These are phyloP conservation scores for Tricholoma saponaceum DNA, from an alignment of 768 basidiomycete genomes.

Conservation along the genomic window DNA sequence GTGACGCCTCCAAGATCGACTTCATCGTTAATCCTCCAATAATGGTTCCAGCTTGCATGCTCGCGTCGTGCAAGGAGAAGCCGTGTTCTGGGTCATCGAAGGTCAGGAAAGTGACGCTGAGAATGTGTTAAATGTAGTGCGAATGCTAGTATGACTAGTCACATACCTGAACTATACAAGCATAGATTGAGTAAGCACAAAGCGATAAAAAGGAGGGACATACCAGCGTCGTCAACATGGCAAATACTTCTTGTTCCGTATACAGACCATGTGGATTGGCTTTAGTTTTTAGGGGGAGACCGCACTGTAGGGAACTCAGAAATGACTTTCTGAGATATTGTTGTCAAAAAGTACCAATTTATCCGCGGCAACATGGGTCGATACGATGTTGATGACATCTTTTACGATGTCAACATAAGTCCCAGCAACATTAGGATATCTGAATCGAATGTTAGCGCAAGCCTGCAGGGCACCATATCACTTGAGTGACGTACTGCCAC, in stretches of 20 bases:
- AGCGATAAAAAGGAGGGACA: constrained; percentile 4
- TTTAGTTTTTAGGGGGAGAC: constrained; percentile 43
- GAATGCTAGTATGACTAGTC: neutral
- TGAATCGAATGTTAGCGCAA: neutral
- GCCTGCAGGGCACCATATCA: neutral
- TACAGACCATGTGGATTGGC: constrained; percentile 39
- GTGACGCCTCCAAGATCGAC: constrained; percentile 21
- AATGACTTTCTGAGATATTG: neutral
- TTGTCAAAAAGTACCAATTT: constrained; percentile 24
- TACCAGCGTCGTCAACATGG: constrained; percentile 35
- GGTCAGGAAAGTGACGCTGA: constrained; percentile 23
- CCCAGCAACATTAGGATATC: constrained; percentile 27
- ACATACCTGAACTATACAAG: constrained; percentile 11
- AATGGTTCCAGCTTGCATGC: constrained; percentile 24
- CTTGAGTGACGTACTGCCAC: constrained; percentile 16
- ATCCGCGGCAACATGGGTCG: constrained; percentile 36
- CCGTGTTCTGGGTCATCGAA: constrained; percentile 28
- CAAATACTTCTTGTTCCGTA: constrained; percentile 44
- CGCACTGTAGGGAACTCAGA: constrained; percentile 23
- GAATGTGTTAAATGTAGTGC: neutral
- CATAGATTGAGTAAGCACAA: neutral
- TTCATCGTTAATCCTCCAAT: constrained; percentile 30
- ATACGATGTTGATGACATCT: constrained; percentile 41
- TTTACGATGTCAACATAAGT: constrained; percentile 42
- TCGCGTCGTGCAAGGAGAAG: constrained; percentile 26